Evolutionary conservation across 768 basidiomycete genomes (phyloP), one percentile per base, ranked within the genome.

Genomic region (Cantharellus anzutake): DNA sequence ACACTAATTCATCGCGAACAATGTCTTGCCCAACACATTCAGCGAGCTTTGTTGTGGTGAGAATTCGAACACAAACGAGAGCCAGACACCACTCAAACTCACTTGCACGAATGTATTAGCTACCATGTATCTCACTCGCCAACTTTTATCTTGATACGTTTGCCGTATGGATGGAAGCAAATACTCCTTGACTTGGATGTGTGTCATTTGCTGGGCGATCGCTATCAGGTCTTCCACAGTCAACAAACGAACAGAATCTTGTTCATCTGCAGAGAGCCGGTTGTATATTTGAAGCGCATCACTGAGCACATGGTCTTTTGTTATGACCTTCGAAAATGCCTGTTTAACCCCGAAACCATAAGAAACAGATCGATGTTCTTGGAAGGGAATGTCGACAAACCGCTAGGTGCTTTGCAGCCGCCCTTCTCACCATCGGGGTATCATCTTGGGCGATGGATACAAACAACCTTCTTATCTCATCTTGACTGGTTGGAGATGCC

Each of bases 61-160:
- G 14, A 38, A 50, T 41, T 52, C 34, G 42, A 58, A 34, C 57
- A 55, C 53, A 2, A 40, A 14, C 37, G 58, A 5, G 11, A 41
- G 29, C 7, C 52, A 55, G 11, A 7, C 7, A 11, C 11, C 7
- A 37, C 35, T 11, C 38, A 37, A 7, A 7, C 74, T 60, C 63
- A 87, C 90, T 78, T 92, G 86, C 64, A 98, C 96, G 72, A 98
- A 98, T 70, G 97, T 89, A 63, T 80, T 90, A 2, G 93, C 94
- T 14, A 92, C 91, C 93, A 98, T 97, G 71, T 97, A 99, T 69
- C 96, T 77, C 58, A 99, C 96, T 65, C 96, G 78, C 96, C 96
- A 99, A 69, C 91, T 94, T 76, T 97, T 96, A 71, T 99, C 96
- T 5, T 82, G 76, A 56, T 96, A 83, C 64, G 86, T 87, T 62